Percentiles rank a stretch among this genome's conserved stretches.
These are phyloP conservation scores for Saussurea involucrata DNA, from an alignment of 129 eudicot genomes.

Conservation along the genomic window DNA sequence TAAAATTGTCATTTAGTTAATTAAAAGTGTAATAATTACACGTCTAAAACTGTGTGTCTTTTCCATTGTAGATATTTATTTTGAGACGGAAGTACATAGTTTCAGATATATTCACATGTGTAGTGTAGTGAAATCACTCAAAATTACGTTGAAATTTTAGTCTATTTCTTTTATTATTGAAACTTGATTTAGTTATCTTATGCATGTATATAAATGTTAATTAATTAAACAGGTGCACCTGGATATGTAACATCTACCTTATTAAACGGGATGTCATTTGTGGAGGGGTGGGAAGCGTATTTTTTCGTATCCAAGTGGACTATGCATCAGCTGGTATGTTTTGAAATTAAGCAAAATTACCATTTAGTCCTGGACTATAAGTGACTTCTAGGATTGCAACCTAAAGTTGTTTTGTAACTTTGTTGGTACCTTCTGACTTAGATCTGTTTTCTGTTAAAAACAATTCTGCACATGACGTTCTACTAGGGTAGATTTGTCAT, in stretches of 20 bases:
- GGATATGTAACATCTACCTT: slow-evolving; percentile 88
- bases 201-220: background rate
- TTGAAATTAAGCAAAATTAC: background rate
- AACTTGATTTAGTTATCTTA: background rate
- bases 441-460: no score
- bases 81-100: background rate
- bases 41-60: background rate
- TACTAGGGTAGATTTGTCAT: background rate
- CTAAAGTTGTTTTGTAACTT: background rate
- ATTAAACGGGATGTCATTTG: slow-evolving; percentile 87
- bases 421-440: background rate
- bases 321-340: slow-evolving; percentile 96
- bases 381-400: no score
- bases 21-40: background rate
- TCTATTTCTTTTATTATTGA: background rate
- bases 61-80: background rate
- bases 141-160: background rate
- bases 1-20: background rate
- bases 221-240: slow-evolving; percentile 77
- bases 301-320: slow-evolving; percentile 97
- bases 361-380: background rate
- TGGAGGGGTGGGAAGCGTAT: slow-evolving; percentile 84
- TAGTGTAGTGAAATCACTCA: background rate
- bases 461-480: background rate
- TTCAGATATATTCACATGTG: background rate